phyloP scores from a whole-genome alignment of 177 flowering plant species.

The Vitis hybrid region DNA sequence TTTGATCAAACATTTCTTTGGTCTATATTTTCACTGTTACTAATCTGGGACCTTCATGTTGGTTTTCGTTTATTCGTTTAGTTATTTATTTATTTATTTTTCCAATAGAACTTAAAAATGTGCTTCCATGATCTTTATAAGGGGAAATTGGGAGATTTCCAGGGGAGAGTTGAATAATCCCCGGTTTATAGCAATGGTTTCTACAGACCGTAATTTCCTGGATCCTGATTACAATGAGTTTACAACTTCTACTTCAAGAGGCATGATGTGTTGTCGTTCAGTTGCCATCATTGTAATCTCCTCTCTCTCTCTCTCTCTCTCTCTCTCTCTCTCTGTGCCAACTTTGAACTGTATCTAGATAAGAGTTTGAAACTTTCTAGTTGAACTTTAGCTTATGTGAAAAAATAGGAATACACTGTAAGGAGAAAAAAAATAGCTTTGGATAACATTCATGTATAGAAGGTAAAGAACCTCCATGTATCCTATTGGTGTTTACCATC shows the following conservation, averaged over 20 bases:
- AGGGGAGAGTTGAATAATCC: constrained; percentile 42
- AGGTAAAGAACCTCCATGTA: too few species aligned
- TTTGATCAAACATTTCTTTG: neutral
- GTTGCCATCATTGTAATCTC: constrained; percentile 48
- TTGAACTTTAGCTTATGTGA: neutral
- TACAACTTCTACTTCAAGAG: constrained; percentile 44
- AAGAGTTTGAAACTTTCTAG: neutral
- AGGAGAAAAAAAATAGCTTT: too few species aligned
- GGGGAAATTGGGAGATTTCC: constrained; percentile 63
- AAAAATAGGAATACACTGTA: neutral
- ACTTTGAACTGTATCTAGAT: neutral
- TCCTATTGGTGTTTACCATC: too few species aligned
- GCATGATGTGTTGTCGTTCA: constrained; percentile 45
- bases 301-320: constrained; percentile 13
- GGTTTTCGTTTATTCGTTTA: neutral
- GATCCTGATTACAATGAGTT: constrained; percentile 38
- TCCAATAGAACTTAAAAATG: neutral
- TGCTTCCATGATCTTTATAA: constrained; percentile 14
- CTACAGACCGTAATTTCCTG: constrained; percentile 38
- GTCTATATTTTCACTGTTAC: neutral
- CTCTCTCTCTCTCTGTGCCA: neutral
- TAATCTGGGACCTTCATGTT: neutral
- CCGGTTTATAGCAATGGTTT: constrained; percentile 43
- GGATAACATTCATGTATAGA: too few species aligned
- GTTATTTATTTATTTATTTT: neutral